A percentile compares a stretch with the other conserved stretches of the same genome.
Conservation (phyloP, 805 yeast genomes). For the Ogataea methylovora region DNA sequence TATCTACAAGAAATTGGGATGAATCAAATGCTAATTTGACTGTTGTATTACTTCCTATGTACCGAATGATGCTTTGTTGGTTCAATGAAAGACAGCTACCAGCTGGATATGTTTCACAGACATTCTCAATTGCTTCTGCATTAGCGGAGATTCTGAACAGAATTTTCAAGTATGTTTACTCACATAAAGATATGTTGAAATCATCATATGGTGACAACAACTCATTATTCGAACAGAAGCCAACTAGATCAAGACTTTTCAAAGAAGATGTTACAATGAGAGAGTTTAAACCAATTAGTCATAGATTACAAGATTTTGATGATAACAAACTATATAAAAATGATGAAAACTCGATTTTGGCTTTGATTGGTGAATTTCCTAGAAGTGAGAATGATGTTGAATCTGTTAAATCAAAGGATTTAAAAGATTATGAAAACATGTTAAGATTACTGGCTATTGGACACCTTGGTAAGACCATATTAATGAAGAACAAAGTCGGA, state of each 20-base stretch:
- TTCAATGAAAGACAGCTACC: constrained; percentile 41
- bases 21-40: constrained; percentile 11
- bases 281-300: constrained; percentile 51
- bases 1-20: not conserved
- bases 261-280: constrained; percentile 57
- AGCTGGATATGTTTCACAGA: constrained; percentile 19
- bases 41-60: constrained; percentile 25
- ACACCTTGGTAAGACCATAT: constrained; percentile 21
- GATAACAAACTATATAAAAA: constrained; percentile 39
- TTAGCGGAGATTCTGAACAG: constrained; percentile 15
- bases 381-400: too few relatives aligned
- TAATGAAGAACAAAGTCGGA: constrained; percentile 20
- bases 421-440: constrained; percentile 24
- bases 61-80: constrained; percentile 53
- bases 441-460: constrained; percentile 29
- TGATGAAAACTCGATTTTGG: constrained; percentile 20
- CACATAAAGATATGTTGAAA: not conserved
- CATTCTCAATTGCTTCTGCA: constrained; percentile 8
- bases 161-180: constrained; percentile 1
- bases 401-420: constrained; percentile 13
- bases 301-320: constrained; percentile 52
- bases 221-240: constrained; percentile 20
- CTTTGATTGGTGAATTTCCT: constrained; percentile 26
- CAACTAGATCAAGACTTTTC: constrained; percentile 47
- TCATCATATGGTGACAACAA: not conserved